phyloP scores from a whole-genome alignment of 306 rosid species.

The Abrus pulchellus region DNA sequence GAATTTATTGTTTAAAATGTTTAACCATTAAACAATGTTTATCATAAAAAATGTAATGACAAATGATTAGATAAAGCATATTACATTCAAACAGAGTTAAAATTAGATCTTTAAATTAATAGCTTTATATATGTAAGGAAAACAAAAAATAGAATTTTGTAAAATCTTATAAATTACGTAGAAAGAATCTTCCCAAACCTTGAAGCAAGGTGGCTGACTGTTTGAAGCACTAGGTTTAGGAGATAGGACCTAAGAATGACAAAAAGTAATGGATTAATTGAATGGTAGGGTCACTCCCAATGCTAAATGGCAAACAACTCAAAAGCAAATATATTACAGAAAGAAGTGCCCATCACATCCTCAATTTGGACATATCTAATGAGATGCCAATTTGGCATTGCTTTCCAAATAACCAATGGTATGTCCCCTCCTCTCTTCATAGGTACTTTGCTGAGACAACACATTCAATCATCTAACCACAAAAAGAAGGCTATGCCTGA shows the following conservation, averaged over 20 bases:
- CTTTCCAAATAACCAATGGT: slow-evolving; percentile 38
- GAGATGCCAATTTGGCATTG: slow-evolving; percentile 50
- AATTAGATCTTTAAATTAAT: slow-evolving; percentile 4
- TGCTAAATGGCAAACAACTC: slow-evolving; percentile 38
- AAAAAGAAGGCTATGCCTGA: slow-evolving; percentile 21
- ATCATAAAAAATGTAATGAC: background rate
- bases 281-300: slow-evolving; percentile 30
- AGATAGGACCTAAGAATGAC: background rate
- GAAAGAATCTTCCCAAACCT: background rate
- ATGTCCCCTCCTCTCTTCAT: slow-evolving; percentile 35
- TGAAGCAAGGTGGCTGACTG: background rate
- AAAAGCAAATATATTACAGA: slow-evolving; percentile 41
- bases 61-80: background rate
- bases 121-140: background rate
- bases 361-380: slow-evolving; percentile 37
- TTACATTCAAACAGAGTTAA: background rate
- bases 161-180: background rate
- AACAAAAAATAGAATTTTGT: background rate
- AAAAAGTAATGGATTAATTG: slow-evolving; percentile 20
- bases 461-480: slow-evolving; percentile 24
- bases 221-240: background rate
- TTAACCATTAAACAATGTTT: too few species aligned
- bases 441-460: slow-evolving; percentile 34
- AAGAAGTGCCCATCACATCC: slow-evolving; percentile 41
- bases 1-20: too few species aligned